Base-by-base conservation (phyloP, 345 rosid species). In the Syzygium grande region DNA sequence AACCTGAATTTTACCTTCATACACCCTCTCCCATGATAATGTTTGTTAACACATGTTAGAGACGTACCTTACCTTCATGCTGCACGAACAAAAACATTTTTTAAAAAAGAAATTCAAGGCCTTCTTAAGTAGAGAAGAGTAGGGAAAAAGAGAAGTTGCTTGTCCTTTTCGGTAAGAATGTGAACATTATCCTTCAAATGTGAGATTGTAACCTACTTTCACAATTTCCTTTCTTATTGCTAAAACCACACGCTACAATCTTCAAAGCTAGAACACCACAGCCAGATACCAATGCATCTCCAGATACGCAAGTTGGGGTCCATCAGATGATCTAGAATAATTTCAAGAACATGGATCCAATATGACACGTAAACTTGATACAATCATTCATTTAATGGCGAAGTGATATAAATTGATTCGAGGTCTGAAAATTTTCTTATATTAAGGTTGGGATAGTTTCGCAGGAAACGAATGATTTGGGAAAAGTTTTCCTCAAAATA, bases 381-480 rank as follows among this genome's bases (percentile, higher is more conserved):
- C 30, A 25, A 25, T 11, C 65, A 58, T 58, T 58, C 65, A 11
- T 58, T 25, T 10, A 11, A 58, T 58, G 65, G 7, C 1, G 2
- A 11, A 58, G 30, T 58, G 29, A 58, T 25, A 58, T 58, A 58
- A 25, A 58, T 58, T 25, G 15, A 58, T 58, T 58, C 65, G 30
- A 58, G 5, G 25, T 2, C 5, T 58, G 65, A 58, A 58, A 25
- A 11, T 58, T 58, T 58, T 58, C 65, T 58, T 11, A 22, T 56
- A 43, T 43, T 41, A 55, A 9, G 59, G 27, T 2, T 56, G 12
- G 5, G 23, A 21, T 22, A 21, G 5, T 56, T 56, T 56, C 2
- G 9, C 1, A 0, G 5, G 9, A 56, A 56, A 56, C 5, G 0
- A 56, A 56, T 56, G 23, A 22, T 22, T 5, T 56, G 9, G 4